Evolutionary conservation across 225 moss, liverwort and hornwort species (phyloP), one percentile per base, ranked within the genome.

Genomic region (Thuidium tamariscinum): DNA sequence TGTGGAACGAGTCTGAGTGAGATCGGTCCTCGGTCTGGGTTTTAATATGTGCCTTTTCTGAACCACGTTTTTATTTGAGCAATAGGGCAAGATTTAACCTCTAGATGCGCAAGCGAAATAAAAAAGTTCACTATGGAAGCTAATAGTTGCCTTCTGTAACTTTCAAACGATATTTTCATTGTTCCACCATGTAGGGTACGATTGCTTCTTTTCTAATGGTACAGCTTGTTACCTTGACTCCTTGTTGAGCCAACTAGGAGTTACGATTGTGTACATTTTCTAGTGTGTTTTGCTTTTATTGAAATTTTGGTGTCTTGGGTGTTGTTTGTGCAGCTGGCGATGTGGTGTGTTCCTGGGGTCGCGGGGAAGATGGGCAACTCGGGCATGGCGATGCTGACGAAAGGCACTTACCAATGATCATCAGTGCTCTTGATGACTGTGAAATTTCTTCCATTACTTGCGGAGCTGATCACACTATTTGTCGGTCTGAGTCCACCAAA

Each of bases 301-400:
- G 59, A 41, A 39, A 42, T 57, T 83, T n/a, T 51, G 65, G 25
- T 74, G 36, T 69, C 32, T 85, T 41, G 77, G 73, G 59, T 87
- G 44, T 72, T 69, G 74, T n/a, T 80, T 69, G 74, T 41, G 83
- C 91, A 94, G 94, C 94, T 77, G 93, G 92, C 60, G 88, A 90
- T 64, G 79, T 86, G 82, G 89, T 94, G 48, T 93, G 92, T 83
- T 88, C 94, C 3, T 94, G 94, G 94, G 94, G 94, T 49, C 91
- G 94, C 42, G 94, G 93, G 52, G 94, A 94, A 83, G 94, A 94
- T 37, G 94, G 93, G 56, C 94, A 94, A 89, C 94, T 94, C 20
- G 94, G 93, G 49, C 94, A 92, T 74, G 93, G 94, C 57, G 94
- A 94, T 82, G 93, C 91, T 8, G 93, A 90, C 17, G 94, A 93